These are phyloP conservation scores for Astragalus membranaceus DNA, from an alignment of 306 rosid genomes.

Conservation along the genomic window DNA sequence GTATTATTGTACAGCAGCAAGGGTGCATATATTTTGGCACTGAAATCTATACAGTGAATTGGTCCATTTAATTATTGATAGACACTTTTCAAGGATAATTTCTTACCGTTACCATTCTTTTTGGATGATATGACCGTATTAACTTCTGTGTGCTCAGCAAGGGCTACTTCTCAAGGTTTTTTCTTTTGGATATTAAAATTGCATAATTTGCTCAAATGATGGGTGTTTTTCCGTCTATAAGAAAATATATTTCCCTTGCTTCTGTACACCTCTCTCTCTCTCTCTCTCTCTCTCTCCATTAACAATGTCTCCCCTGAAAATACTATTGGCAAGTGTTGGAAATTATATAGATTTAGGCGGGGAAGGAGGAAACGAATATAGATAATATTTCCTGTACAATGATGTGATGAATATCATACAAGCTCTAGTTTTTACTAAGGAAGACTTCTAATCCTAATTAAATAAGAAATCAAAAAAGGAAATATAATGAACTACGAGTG, in stretches of 20 bases:
- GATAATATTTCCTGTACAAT: not conserved
- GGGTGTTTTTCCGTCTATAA: not conserved
- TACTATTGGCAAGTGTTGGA: not conserved
- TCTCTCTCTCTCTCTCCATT: not conserved
- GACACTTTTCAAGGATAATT: conserved; percentile 8
- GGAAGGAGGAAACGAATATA: not conserved
- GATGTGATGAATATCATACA: not conserved
- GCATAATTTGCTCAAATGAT: not conserved
- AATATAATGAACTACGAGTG: not conserved
- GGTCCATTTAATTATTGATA: conserved; percentile 1
- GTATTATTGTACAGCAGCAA: conserved; percentile 19
- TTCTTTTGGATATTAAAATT: not conserved
- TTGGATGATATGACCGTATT: not conserved
- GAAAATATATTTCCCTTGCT: conserved; percentile 4
- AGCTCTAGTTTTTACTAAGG: not conserved
- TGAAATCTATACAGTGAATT: not conserved
- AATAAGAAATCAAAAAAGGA: not conserved
- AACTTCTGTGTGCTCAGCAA: not conserved
- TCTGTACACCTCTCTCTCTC: not conserved
- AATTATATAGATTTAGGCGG: not conserved
- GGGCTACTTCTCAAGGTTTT: not conserved
- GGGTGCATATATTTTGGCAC: conserved; percentile 2
- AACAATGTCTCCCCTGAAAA: not conserved
- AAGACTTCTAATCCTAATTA: not conserved
- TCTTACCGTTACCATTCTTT: conserved; percentile 1